These are phyloP conservation scores for Piromyces finnis DNA, from an alignment of 192 early-diverging fungal genomes.

Conservation along the genomic window DNA sequence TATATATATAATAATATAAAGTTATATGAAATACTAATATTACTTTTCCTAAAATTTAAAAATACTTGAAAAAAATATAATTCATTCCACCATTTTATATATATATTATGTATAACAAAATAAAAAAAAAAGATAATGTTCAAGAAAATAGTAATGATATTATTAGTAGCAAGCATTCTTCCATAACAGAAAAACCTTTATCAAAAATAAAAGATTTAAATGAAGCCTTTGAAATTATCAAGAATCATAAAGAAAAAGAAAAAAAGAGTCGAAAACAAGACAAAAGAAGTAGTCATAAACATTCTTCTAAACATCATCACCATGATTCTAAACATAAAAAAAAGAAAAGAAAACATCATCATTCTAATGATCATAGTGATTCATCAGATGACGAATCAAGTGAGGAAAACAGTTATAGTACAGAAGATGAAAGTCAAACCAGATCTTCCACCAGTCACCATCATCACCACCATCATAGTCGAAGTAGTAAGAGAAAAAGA, in stretches of 20 bases:
- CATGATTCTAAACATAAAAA: not conserved
- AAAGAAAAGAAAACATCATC: not conserved
- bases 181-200: too few relatives aligned
- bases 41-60: too few relatives aligned
- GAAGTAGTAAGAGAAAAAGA: not conserved
- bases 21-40: too few relatives aligned
- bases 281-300: not conserved
- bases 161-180: not conserved
- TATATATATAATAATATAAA: too few relatives aligned
- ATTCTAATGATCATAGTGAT: not conserved
- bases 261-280: not conserved
- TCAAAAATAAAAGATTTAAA: not conserved
- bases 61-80: too few relatives aligned
- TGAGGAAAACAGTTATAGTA: not conserved
- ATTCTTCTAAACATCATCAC: not conserved
- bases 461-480: not conserved
- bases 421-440: not conserved
- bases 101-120: too few relatives aligned
- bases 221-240: not conserved
- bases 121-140: too few relatives aligned
- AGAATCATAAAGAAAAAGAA: not conserved
- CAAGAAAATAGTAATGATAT: not conserved
- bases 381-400: not conserved
- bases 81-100: too few relatives aligned
- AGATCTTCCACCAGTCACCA: not conserved